A percentile compares a stretch with the other conserved stretches of the same genome.
These are phyloP conservation scores for Daldinia decipiens DNA, from an alignment of 495 filamentous ascomycete species.

Conservation along the genomic window DNA sequence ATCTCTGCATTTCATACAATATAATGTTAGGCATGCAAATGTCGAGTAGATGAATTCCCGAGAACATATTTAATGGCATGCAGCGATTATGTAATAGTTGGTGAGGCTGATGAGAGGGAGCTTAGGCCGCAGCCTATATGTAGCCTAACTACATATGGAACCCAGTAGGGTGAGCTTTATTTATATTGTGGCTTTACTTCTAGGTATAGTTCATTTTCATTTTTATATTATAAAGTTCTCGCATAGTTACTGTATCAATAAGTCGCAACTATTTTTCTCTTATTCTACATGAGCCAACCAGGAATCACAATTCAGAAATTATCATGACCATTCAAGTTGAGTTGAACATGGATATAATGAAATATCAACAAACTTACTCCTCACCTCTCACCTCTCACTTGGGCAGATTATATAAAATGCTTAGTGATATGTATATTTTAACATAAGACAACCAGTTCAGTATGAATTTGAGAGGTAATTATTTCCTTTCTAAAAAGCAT, in stretches of 20 bases:
- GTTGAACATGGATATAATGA: constrained; percentile 9
- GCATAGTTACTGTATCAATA: constrained; percentile 4
- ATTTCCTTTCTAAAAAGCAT: not conserved
- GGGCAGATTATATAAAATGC: not conserved
- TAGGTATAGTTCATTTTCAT: not conserved
- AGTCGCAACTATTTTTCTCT: not conserved
- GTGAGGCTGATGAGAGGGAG: constrained; percentile 13
- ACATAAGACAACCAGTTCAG: not conserved
- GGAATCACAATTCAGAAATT: constrained; percentile 25
- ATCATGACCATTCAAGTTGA: constrained; percentile 5
- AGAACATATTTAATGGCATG: constrained; percentile 2
- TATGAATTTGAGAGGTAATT: not conserved
- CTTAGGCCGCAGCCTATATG: constrained; percentile 9
- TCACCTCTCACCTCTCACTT: not conserved
- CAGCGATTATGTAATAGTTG: constrained; percentile 1
- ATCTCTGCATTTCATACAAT: not conserved
- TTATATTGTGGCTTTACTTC: not conserved
- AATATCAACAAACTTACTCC: not conserved
- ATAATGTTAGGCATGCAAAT: not conserved
- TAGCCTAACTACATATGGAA: no score
- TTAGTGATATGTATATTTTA: not conserved
- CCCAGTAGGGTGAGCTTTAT: constrained; percentile 1
- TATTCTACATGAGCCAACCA: constrained; percentile 16
- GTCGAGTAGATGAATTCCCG: not conserved
- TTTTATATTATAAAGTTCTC: not conserved